Evolutionary conservation across 208 protist genomes (phyloP).

Genomic region (Herpetomonas samuelpessoai): DNA sequence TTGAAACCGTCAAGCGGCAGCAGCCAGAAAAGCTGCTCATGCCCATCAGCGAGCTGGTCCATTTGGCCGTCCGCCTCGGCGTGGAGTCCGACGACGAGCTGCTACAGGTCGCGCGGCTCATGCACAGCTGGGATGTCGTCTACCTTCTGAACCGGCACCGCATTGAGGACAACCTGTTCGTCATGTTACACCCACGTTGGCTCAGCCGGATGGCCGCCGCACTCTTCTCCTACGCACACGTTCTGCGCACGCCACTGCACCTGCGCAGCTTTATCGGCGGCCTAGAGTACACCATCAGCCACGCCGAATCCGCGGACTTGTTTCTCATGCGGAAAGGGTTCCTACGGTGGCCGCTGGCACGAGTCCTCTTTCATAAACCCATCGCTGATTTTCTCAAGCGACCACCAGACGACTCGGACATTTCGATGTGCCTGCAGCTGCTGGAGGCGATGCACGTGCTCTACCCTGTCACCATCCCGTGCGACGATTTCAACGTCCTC

Average conservation of each 20-base stretch:
- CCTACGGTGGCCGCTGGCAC: conserved; percentile 71
- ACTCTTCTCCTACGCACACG: conserved; percentile 85
- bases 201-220: conserved; percentile 72
- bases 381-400: conserved; percentile 58
- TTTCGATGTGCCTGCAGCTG: conserved; percentile 76
- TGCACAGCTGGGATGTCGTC: conserved; percentile 87
- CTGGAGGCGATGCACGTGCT: conserved; percentile 74
- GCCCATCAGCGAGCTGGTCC: conserved; percentile 66
- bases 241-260: conserved; percentile 80
- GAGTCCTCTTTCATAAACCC: conserved; percentile 62
- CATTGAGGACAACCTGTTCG: conserved; percentile 61
- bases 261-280: conserved; percentile 80
- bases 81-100: conserved; percentile 74
- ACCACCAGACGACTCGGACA: conserved; percentile 66
- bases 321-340: conserved; percentile 70
- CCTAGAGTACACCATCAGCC: conserved; percentile 78
- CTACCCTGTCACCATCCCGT: conserved; percentile 59
- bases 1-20: conserved; percentile 52
- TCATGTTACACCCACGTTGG: conserved; percentile 80
- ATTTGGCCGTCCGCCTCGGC: conserved; percentile 61
- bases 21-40: conserved; percentile 74
- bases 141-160: conserved; percentile 70
- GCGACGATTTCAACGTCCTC: conserved; percentile 61
- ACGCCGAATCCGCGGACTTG: conserved; percentile 74
- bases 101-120: conserved; percentile 67